Evolutionary conservation across 116 monocot species (phyloP).

Genomic region (Trichopus zeylanicus): DNA sequence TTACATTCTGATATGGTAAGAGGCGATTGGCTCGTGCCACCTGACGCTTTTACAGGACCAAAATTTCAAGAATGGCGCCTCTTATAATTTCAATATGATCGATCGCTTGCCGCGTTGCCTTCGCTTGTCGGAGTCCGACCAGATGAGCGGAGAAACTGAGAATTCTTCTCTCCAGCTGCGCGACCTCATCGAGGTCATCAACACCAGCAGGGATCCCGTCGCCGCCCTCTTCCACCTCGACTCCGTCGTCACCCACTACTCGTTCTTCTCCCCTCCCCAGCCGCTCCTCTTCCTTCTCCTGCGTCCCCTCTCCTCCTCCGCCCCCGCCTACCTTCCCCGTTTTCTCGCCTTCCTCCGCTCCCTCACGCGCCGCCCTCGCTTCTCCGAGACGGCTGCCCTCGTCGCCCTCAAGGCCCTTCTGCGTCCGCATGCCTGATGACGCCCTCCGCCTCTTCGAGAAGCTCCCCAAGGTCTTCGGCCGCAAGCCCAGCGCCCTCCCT

Average conservation of each 20-base stretch:
- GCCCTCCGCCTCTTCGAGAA: constrained; percentile 53
- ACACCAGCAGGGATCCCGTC: constrained; percentile 34
- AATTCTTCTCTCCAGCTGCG: constrained; percentile 13
- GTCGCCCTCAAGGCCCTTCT: constrained; percentile 63
- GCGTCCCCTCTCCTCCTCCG: constrained; percentile 40
- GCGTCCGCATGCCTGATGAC: constrained; percentile 51
- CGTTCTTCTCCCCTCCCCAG: constrained; percentile 20
- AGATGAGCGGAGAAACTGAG: too few species aligned
- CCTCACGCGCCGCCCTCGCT: constrained; percentile 37
- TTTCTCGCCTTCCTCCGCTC: constrained; percentile 29
- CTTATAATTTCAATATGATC: too few species aligned
- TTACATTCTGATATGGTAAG: too few species aligned
- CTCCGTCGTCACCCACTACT: constrained; percentile 24
- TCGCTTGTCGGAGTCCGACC: too few species aligned
- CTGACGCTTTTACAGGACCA: too few species aligned
- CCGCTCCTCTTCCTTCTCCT: constrained; percentile 57
- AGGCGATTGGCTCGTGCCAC: too few species aligned
- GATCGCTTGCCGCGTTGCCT: too few species aligned
- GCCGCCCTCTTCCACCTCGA: constrained; percentile 57
- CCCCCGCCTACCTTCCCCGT: constrained; percentile 30
- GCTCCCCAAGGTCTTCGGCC: constrained; percentile 45
- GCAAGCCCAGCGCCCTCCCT: constrained; percentile 52
- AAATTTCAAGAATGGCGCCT: too few species aligned
- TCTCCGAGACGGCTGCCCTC: constrained; percentile 58
- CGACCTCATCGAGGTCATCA: constrained; percentile 32